A percentile compares a stretch with the other conserved stretches of the same genome.
Evolutionary conservation across 2,329 filamentous ascomycete species (phyloP).

Genomic region (Neonectria neomacrospora): DNA sequence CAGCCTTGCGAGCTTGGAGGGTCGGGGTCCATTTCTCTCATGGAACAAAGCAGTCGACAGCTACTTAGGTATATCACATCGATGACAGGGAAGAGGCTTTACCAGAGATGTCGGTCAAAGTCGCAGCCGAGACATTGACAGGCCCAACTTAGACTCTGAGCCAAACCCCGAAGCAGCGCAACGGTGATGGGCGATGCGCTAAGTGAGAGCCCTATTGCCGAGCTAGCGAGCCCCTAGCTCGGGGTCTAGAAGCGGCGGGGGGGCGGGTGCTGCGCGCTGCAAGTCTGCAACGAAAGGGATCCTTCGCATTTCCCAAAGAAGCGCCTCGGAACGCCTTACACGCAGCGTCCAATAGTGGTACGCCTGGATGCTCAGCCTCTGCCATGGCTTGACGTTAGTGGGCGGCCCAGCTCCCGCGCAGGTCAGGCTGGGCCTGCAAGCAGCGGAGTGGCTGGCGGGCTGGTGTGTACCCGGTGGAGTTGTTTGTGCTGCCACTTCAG

Average conservation of each 20-base stretch:
- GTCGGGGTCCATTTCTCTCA: not conserved
- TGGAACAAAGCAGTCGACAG: not conserved
- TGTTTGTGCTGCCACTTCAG: not conserved
- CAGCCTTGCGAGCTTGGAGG: constrained; percentile 22
- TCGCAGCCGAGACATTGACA: not conserved
- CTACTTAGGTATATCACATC: too few species aligned
- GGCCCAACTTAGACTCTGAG: not conserved
- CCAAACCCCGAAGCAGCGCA: not conserved
- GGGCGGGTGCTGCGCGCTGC: not conserved
- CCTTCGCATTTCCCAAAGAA: constrained; percentile 4
- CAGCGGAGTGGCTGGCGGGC: not conserved
- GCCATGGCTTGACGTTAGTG: constrained; percentile 26
- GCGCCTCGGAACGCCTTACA: constrained; percentile 16
- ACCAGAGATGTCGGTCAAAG: not conserved
- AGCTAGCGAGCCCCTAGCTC: not conserved
- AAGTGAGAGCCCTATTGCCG: not conserved
- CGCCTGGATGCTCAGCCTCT: constrained; percentile 27
- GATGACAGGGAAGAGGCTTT: not conserved
- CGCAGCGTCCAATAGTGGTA: constrained; percentile 24
- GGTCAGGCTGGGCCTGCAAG: constrained; percentile 16
- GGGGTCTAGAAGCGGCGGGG: not conserved
- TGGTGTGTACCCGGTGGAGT: not conserved
- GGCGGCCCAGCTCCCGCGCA: constrained; percentile 10
- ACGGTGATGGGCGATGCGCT: not conserved
- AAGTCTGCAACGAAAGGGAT: not conserved